A percentile compares a stretch with the other conserved stretches of the same genome.
These are phyloP conservation scores for Irpex rosettiformis DNA, from an alignment of 1,284 basidiomycete genomes.

Conservation along the genomic window DNA sequence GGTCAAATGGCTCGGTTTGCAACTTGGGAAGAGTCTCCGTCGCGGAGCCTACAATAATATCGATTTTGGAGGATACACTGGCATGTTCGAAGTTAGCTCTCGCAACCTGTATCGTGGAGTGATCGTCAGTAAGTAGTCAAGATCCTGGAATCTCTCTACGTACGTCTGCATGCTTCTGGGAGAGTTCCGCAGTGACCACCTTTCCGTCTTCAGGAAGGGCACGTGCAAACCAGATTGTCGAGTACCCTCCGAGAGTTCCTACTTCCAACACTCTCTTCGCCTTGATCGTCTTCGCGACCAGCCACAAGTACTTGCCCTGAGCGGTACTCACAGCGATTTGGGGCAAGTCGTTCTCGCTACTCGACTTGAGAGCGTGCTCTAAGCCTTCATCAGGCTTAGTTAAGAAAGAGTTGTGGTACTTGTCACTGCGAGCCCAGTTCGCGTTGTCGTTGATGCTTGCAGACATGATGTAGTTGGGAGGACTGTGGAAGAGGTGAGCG, in stretches of 20 bases:
- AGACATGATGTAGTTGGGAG: neutral
- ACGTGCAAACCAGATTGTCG: slow-evolving; percentile 56
- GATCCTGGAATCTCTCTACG: no score
- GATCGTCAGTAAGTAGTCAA: neutral
- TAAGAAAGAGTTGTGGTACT: slow-evolving; percentile 56
- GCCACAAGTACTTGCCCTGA: slow-evolving; percentile 55
- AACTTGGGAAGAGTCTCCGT: slow-evolving; percentile 41
- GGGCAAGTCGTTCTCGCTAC: slow-evolving; percentile 41
- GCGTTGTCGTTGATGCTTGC: slow-evolving; percentile 14
- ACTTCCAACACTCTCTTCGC: slow-evolving; percentile 57
- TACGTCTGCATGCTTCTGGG: slow-evolving; percentile 46
- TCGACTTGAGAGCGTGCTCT: slow-evolving; percentile 40
- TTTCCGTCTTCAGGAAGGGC: slow-evolving; percentile 53
- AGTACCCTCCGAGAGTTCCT: slow-evolving; percentile 64
- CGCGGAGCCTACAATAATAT: slow-evolving; percentile 49
- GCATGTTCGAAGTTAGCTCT: slow-evolving; percentile 47
- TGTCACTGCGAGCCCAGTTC: slow-evolving; percentile 49
- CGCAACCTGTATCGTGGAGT: slow-evolving; percentile 39
- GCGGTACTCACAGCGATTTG: slow-evolving; percentile 51
- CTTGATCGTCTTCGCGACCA: slow-evolving; percentile 42
- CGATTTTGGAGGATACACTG: slow-evolving; percentile 41
- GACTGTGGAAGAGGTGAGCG: neutral
- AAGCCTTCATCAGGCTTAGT: slow-evolving; percentile 41
- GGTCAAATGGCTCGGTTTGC: slow-evolving; percentile 42
- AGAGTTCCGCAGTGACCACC: slow-evolving; percentile 48